Evolutionary conservation across 768 basidiomycete genomes (phyloP), one percentile per base, ranked within the genome.

Genomic region (Wakefieldia striispora): DNA sequence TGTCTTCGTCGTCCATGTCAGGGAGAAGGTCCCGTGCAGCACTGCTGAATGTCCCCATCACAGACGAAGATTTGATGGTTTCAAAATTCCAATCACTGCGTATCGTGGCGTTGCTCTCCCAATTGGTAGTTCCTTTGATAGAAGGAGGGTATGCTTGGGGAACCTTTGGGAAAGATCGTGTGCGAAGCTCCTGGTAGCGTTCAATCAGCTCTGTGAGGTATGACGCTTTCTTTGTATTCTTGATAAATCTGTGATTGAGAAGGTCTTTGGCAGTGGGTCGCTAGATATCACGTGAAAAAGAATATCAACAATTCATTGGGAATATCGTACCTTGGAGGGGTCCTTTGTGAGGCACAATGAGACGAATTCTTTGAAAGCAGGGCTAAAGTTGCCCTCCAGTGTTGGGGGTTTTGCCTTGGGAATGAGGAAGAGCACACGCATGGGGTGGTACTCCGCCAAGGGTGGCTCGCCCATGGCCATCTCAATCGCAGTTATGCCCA

Each of bases 381-480:
- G 58, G 14, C 86, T 88, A 65, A 95, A 98, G 20, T 82, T 64
- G 1, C 91, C 94, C 59, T 97, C 95, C 42, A 99, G 74, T 10
- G 81, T 79, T 6, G 97, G 97, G 5, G 97, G 86, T 56, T 92
- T 91, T 16, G 95, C 93, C 71, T 97, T 97, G 3, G 97, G 97
- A 54, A 98, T 99, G 41, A 98, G 77, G 75, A 98, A 98, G 46
- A 99, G 77, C 1, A 99, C 95, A 24, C 97, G 83, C 97, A 98
- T 98, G 0, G 95, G 97, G 62, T 98, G 97, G 66, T 97, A 95
- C 67, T 98, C 95, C 4, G 92, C 89, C 49, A 97, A 70, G 8
- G 97, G 97, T 0, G 97, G 97, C 61, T 97, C 94, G 38, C 97
- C 97, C 60, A 91, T 92, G 2, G 95, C 95, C 86, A 99, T 87